These are phyloP conservation scores for Aureobasidium vineae DNA, from an alignment of 2,329 filamentous ascomycete genomes.

Conservation along the genomic window DNA sequence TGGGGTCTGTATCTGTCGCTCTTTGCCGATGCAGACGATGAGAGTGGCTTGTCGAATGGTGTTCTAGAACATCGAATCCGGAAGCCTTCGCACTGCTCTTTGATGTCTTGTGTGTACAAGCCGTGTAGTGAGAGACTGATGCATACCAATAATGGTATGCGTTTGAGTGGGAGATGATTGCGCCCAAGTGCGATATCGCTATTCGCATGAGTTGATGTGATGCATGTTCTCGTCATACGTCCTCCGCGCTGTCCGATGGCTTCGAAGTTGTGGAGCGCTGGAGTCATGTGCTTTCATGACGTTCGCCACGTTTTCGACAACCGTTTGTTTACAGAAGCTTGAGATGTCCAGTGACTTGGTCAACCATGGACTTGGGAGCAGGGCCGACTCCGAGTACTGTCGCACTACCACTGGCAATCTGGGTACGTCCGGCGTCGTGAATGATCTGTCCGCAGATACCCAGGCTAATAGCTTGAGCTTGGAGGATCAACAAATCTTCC, in stretches of 20 bases:
- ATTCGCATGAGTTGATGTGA: neutral
- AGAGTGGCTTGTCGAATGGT: neutral
- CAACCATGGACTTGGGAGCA: slow-evolving; percentile 81
- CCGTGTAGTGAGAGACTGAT: neutral
- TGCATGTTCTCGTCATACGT: neutral
- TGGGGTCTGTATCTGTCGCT: neutral
- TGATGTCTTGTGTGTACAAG: neutral
- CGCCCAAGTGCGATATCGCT: neutral
- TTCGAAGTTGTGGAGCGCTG: neutral
- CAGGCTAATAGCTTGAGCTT: slow-evolving; percentile 75
- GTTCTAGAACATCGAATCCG: neutral
- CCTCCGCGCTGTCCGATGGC: neutral
- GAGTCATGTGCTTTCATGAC: neutral
- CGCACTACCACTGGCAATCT: slow-evolving; percentile 89
- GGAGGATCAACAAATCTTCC: slow-evolving; percentile 71
- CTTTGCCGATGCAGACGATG: neutral
- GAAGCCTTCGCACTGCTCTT: neutral
- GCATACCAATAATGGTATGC: neutral
- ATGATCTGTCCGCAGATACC: slow-evolving; percentile 88
- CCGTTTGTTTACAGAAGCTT: slow-evolving; percentile 64
- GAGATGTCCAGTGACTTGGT: slow-evolving; percentile 78
- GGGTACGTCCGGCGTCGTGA: slow-evolving; percentile 91
- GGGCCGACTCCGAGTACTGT: slow-evolving; percentile 77
- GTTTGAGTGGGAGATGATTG: neutral
- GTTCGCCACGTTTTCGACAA: neutral